Conservation (phyloP, 306 rosid species). For the Corylus americana region DNA sequence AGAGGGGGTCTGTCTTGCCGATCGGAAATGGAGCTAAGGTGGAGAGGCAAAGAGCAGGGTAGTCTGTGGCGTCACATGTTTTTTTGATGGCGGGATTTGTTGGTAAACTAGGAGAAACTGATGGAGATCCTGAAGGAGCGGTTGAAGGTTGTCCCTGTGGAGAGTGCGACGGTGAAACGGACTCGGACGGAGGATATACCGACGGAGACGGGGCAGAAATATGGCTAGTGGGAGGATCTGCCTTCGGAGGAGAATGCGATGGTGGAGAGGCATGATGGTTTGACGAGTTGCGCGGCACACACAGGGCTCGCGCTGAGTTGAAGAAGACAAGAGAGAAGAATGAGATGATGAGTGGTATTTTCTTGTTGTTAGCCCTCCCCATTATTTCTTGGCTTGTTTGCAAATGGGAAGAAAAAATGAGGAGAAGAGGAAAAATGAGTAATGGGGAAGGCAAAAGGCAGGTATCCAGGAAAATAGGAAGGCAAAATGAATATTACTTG, state of each 20-base stretch:
- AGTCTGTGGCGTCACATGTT: slow-evolving; percentile 28
- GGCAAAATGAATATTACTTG: background rate
- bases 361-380: background rate
- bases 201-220: background rate
- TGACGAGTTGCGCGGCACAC: background rate
- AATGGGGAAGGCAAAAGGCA: background rate
- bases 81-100: slow-evolving; percentile 15
- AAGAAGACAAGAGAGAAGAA: slow-evolving; percentile 20
- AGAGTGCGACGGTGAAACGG: background rate
- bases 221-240: background rate
- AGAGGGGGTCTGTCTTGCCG: background rate
- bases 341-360: background rate
- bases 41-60: slow-evolving; percentile 30
- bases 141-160: no score
- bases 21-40: slow-evolving; percentile 19
- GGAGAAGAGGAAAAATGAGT: slow-evolving; percentile 2
- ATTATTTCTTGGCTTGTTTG: background rate
- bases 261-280: background rate
- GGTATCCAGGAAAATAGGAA: slow-evolving; percentile 4
- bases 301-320: background rate
- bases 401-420: background rate
- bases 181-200: background rate
- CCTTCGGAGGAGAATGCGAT: background rate
- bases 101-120: background rate
- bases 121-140: background rate